Conservation (phyloP, 2,329 filamentous ascomycete species). For the Fusarium sp. region DNA sequence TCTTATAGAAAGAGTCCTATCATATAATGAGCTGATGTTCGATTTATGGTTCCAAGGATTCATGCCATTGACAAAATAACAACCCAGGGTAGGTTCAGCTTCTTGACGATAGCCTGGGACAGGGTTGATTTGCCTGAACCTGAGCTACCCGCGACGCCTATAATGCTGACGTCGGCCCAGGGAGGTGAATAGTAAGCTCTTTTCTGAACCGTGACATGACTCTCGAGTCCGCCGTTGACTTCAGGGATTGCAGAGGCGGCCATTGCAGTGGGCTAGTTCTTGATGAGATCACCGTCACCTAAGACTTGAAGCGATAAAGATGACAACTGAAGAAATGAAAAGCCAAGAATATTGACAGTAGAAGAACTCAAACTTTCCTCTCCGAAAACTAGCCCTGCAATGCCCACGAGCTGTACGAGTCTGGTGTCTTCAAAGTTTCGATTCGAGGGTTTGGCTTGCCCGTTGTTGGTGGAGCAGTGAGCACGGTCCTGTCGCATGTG, state of each 20-base stretch:
- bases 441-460: constrained; percentile 37
- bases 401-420: constrained; percentile 34
- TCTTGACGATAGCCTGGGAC: constrained; percentile 89
- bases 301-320: background rate
- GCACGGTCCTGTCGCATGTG: constrained; percentile 42
- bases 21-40: constrained; percentile 40
- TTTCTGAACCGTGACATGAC: constrained; percentile 64
- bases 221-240: constrained; percentile 48
- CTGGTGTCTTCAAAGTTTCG: constrained; percentile 30
- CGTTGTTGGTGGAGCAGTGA: constrained; percentile 41
- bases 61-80: constrained; percentile 95
- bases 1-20: constrained; percentile 99
- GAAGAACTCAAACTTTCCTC: constrained; percentile 13
- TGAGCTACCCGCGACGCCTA: constrained; percentile 94
- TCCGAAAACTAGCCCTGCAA: constrained; percentile 42
- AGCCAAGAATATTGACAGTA: background rate
- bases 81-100: constrained; percentile 95
- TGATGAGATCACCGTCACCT: constrained; percentile 28
- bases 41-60: constrained; percentile 14
- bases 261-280: constrained; percentile 41
- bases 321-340: background rate
- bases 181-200: constrained; percentile 88
- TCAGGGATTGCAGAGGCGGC: constrained; percentile 34
- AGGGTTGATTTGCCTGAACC: constrained; percentile 95
- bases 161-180: constrained; percentile 96